Evolutionary conservation across 768 basidiomycete species (phyloP), one percentile per base, ranked within the genome.

Genomic region (Leccinum boreale): DNA sequence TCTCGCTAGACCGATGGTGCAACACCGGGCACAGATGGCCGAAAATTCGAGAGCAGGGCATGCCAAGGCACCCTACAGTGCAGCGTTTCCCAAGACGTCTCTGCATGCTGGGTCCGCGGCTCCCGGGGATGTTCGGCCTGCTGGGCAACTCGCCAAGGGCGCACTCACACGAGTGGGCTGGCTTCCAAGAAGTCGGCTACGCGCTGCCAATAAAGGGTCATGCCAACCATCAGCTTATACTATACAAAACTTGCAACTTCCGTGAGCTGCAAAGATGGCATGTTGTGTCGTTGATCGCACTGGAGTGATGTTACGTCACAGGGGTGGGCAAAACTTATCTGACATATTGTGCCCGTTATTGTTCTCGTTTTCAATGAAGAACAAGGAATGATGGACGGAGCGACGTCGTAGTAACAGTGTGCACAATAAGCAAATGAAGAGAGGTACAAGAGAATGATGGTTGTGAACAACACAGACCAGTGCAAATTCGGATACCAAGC

Each of bases 1-100:
- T 31, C 67, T 92, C 48, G 90, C 89, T 2, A 79, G 80, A 50
- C 88, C 89, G 0, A 65, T 87, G 77, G 76, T 67, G 65, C 77
- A 58, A 62, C 80, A 50, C 74, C 80, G 56, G 77, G 62, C 36
- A 78, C 72, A 79, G 76, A 54, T 66, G 29, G 68, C 69, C 55
- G 69, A 69, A 62, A 65, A 62, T 53, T 63, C 73, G 67, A 64
- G 73, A 69, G 63, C 76, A 70, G 61, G 59, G 45, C 58, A 62
- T 48, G 61, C 67, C 58, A 62, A 58, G 56, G 52, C 51, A 14
- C 66, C 62, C 0, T 70, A 66, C 29, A 56, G 62, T 17, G 62
- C 59, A 19, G 54, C 53, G 23, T 74, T 72, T 47, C 62, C 69
- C 3, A 69, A 65, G 57, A 64, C 56, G 21, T 52, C 56, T 29